Conservation (phyloP, 2,329 filamentous ascomycete species). For the Aschersonia sp. region DNA sequence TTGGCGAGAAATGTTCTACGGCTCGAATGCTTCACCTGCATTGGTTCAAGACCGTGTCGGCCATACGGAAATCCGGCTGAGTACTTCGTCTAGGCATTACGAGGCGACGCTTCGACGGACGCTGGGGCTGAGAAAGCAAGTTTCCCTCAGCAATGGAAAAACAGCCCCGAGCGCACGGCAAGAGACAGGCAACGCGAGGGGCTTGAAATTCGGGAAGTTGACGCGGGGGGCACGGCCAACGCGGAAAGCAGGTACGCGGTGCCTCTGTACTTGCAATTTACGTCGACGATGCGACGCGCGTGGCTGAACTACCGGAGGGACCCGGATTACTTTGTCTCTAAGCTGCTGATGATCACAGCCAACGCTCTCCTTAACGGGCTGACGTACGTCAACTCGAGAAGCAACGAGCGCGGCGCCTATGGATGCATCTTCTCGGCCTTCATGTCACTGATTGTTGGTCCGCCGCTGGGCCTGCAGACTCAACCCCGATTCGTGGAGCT, state of each 20-base stretch:
- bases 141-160: not conserved
- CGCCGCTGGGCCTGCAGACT: constrained; percentile 60
- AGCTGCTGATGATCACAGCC: constrained; percentile 50
- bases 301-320: constrained; percentile 88
- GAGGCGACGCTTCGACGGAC: constrained; percentile 21
- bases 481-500: constrained; percentile 80
- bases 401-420: constrained; percentile 62
- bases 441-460: constrained; percentile 69
- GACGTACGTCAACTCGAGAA: constrained; percentile 58
- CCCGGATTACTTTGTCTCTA: constrained; percentile 77
- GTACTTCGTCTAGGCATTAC: constrained; percentile 42
- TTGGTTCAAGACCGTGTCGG: constrained; percentile 32
- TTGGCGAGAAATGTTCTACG: constrained; percentile 23
- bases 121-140: not conserved
- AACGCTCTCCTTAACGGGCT: constrained; percentile 66
- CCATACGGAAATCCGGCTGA: constrained; percentile 50
- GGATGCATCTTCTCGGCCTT: constrained; percentile 80
- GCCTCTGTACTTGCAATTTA: constrained; percentile 52
- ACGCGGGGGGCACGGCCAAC: not conserved
- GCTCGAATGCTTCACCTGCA: not conserved
- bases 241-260: constrained; percentile 61
- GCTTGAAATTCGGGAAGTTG: not conserved
- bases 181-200: not conserved
- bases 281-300: constrained; percentile 53
- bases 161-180: not conserved